A percentile compares a stretch with the other conserved stretches of the same genome.
phyloP scores from a whole-genome alignment of 148 eudicot species.

The Diospyros kaki region DNA sequence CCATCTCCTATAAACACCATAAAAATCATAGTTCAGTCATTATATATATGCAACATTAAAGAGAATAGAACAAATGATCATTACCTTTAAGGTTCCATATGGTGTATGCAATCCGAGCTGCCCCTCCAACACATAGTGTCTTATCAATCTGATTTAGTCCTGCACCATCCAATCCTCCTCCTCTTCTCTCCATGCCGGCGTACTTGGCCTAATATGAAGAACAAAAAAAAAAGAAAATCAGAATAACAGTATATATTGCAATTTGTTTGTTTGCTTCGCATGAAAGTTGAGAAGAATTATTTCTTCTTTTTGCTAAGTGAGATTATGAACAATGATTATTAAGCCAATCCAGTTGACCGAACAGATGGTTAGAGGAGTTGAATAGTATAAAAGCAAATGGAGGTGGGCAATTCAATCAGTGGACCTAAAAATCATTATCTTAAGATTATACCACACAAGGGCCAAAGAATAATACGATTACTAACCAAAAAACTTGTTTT shows the following conservation, averaged over 20 bases:
- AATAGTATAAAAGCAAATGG: too few relatives aligned
- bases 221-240: neutral
- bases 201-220: constrained; percentile 31
- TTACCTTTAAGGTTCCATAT: constrained; percentile 49
- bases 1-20: constrained; percentile 29
- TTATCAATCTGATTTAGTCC: constrained; percentile 40
- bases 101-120: constrained; percentile 30
- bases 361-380: too few relatives aligned
- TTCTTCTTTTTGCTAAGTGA: too few relatives aligned
- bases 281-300: neutral
- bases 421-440: too few relatives aligned
- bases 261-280: neutral
- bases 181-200: constrained; percentile 29
- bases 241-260: neutral
- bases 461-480: neutral
- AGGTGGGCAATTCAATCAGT: too few relatives aligned
- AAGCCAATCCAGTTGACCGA: too few relatives aligned
- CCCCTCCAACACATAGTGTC: constrained; percentile 37
- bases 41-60: too few relatives aligned
- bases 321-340: too few relatives aligned
- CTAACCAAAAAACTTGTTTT: constrained; percentile 47
- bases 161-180: constrained; percentile 10
- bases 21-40: neutral
- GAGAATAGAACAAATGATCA: neutral
- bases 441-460: too few relatives aligned